Base-by-base conservation (phyloP, 768 basidiomycete species). In the Naganishia antarctica region DNA sequence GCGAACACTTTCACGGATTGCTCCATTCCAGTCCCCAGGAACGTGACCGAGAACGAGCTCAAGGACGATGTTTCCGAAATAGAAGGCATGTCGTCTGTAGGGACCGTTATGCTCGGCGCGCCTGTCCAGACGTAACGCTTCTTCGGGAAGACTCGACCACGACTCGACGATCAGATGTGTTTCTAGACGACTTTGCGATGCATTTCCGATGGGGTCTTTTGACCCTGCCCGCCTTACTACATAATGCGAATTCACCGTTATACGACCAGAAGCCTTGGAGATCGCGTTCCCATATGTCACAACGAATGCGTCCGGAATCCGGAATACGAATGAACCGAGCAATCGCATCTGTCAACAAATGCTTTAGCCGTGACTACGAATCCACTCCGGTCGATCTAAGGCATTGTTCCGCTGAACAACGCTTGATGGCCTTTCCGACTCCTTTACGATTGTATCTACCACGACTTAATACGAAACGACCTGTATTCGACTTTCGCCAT, bases 21-120 rank as follows among this genome's bases (percentile, higher is more conserved):
- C 13, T 25, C 18, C 23, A 37, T 57, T n/a, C 34, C 53, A 37
- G 53, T 34, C 2, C 37, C 53, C 3, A n/a, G 53, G 15, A 21
- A 15, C 4, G 50, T 34, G 9, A 34, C 32, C 3, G 50, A 57
- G 23, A 41, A 25, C 23, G 37, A 41, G 23, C 34, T 25, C 53
- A 37, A 16, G 26, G 9, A 25, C 37, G 37, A 40, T 8, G 7
- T 37, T 15, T 9, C 50, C 5, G 53, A 41, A 16, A 41, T 23
- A 3, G 53, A n/a, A 25, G 37, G 37, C 12, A 34, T 16, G 21
- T 6, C 53, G 34, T 57, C 53, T 7, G 26, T 37, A 9, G 53
- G 53, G 7, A 57, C 31, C 21, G 18, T 57, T 25, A 37, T 57
- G 53, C 53, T 57, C 4, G 53, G 53, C 11, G 21, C 37, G 32